Percentiles rank a stretch among this genome's conserved stretches.
Evolutionary conservation across 345 rosid genomes (phyloP).

Genomic region (Rhodamnia rubescens): DNA sequence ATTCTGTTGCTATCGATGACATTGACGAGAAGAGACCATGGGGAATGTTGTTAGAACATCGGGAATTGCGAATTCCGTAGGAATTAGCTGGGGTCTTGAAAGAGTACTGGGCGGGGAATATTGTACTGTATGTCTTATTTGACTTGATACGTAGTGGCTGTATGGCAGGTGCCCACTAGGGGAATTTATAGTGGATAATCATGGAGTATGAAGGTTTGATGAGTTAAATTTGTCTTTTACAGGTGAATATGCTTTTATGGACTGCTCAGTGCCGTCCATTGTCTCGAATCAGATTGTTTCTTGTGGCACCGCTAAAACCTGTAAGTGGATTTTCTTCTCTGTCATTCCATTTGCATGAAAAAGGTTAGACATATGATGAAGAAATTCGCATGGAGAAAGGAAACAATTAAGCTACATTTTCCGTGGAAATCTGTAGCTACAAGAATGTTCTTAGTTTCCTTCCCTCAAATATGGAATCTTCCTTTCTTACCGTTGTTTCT

Average conservation of each 20-base stretch:
- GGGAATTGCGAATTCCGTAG: not conserved
- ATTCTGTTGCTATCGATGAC: not conserved
- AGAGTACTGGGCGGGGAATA: not conserved
- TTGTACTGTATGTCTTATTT: not conserved
- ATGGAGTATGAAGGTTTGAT: not conserved
- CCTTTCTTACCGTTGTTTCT: not conserved
- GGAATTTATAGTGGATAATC: not conserved
- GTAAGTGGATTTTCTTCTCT: conserved; percentile 23
- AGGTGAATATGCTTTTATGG: conserved; percentile 85
- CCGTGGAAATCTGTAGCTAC: not conserved
- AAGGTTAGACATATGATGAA: not conserved
- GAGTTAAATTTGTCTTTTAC: not conserved
- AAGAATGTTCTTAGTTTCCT: not conserved
- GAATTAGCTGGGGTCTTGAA: not conserved
- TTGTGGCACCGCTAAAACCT: conserved; percentile 53
- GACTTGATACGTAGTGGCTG: not conserved
- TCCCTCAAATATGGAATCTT: not conserved
- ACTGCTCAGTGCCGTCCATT: conserved; percentile 44
- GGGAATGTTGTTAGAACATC: not conserved
- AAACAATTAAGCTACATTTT: not conserved
- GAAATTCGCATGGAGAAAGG: not conserved
- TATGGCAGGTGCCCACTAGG: not conserved
- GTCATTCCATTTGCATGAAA: not conserved
- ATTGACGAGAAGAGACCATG: not conserved
- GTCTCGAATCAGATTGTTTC: conserved; percentile 64